phyloP scores from a whole-genome alignment of 345 rosid species.

The Eucalyptus curtisii region DNA sequence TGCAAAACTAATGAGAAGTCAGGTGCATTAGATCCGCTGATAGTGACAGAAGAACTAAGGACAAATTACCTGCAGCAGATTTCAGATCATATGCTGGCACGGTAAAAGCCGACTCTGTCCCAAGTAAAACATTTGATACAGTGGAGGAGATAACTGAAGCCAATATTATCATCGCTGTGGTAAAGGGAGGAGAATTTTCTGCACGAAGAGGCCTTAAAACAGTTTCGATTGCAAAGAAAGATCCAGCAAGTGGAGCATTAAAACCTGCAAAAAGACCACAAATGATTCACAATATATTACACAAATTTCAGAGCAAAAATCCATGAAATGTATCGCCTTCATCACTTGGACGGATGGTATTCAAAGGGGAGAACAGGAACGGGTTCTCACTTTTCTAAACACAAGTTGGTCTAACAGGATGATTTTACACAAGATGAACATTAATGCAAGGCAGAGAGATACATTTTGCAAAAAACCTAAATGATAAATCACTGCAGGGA shows the following conservation, averaged over 20 bases:
- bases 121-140: constrained; percentile 80
- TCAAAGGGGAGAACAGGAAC: not conserved
- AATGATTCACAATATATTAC: not conserved
- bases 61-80: constrained; percentile 78
- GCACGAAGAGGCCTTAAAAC: constrained; percentile 87
- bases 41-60: not conserved
- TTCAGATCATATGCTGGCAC: constrained; percentile 92
- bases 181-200: constrained; percentile 96
- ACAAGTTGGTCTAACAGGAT: not conserved
- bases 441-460: not conserved
- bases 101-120: constrained; percentile 85
- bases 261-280: constrained; percentile 44
- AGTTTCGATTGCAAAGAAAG: constrained; percentile 96
- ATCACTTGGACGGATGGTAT: not conserved
- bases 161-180: constrained; percentile 94
- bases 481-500: not conserved
- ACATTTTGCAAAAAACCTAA: not conserved
- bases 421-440: not conserved
- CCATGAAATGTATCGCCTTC: not conserved
- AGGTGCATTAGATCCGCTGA: not conserved
- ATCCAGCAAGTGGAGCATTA: constrained; percentile 98
- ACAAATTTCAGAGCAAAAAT: not conserved
- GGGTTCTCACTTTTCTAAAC: not conserved
- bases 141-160: constrained; percentile 97
- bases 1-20: not conserved